phyloP scores from a whole-genome alignment of 1,139 yeast genomes.

The Lizanozyma gosingica region DNA sequence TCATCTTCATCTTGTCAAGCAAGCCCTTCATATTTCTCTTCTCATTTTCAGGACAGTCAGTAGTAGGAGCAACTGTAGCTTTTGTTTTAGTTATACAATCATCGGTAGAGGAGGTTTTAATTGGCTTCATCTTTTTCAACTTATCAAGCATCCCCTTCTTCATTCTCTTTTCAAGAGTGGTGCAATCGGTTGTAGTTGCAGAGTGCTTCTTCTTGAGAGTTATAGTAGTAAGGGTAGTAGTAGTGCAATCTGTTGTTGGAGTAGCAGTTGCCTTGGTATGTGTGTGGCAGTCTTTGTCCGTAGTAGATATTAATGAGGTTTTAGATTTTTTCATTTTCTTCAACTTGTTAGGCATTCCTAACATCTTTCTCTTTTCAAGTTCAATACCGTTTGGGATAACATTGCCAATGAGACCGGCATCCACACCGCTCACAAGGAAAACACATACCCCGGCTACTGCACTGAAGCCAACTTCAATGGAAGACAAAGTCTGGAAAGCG shows the following conservation, averaged over 20 bases:
- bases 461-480: background rate
- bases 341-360: background rate
- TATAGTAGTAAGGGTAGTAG: background rate
- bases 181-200: no score
- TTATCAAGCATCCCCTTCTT: no score
- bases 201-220: no score
- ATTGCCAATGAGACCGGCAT: background rate
- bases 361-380: background rate
- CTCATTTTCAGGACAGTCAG: background rate
- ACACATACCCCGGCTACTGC: background rate
- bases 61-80: background rate
- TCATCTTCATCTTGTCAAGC: background rate
- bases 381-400: background rate
- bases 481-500: background rate
- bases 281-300: no score
- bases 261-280: background rate
- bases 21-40: slow-evolving; percentile 1
- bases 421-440: background rate
- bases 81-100: background rate
- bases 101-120: background rate
- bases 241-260: background rate
- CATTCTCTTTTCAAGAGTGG: no score
- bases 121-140: no score
- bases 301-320: no score
- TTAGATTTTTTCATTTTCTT: background rate